Base-by-base conservation (phyloP, 1,284 basidiomycete species). In the Pascua sp. region DNA sequence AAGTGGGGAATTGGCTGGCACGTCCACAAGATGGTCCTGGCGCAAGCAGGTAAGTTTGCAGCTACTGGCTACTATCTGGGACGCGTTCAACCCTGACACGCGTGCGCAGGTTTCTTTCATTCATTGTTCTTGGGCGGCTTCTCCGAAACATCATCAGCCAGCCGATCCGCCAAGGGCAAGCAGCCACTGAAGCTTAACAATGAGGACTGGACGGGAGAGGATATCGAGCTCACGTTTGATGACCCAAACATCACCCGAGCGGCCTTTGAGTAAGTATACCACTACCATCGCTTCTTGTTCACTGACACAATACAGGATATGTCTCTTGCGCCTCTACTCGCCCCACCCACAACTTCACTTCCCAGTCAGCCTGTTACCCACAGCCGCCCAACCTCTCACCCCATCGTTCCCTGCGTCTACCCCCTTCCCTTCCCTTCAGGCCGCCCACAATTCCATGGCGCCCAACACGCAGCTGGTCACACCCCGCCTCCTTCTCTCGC, bases 211-310 rank as follows among this genome's bases (percentile, higher is more conserved):
- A 38, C 42, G 2, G 72, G 70, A 47, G 72, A 82, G 60, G 79
- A 80, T 61, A 78, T 93, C 46, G 81, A 86, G 61, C 79, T 94
- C 42, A 81, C 82, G 41, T 89, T 94, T 60, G 88, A 91, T 66
- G 90, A 94, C 70, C 82, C 80, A 10, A 93, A 93, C 70, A 92
- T 93, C 70, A 91, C 89, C 9, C 81, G 90, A 61, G 83, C 89
- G 67, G 79, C 79, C 2, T 81, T 82, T 59, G 81, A 82, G 80
- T 81, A 66, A 67, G 80, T 77, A 32, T 32, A 32, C 24, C 24
- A 32, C 7, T 32, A 11, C 32, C 8, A 2, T 40, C 10, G 39
- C 42, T 44, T 11, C n/a, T n/a, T 1, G 12, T 12, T 18, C 7
- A 24, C 59, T 57, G 38, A 61, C 41, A n/a, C 7, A 18, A 32